Evolutionary conservation across 129 eudicot genomes (phyloP).

Genomic region (Cynara cardunculus): DNA sequence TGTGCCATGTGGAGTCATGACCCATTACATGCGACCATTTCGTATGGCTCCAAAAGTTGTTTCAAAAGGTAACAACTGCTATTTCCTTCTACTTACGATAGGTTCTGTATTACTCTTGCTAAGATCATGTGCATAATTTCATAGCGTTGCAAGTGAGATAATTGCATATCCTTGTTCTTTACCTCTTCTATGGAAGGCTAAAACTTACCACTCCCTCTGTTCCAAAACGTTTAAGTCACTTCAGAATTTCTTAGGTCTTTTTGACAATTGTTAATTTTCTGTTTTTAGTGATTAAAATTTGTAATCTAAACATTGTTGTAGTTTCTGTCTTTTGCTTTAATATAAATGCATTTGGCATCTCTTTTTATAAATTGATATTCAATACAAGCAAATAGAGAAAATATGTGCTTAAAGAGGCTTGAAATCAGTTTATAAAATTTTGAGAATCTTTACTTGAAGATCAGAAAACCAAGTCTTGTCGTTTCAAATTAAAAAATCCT

Average conservation of each 20-base stretch:
- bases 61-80: constrained; percentile 53
- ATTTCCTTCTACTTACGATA: background rate
- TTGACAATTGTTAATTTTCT: background rate
- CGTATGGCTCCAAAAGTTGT: constrained; percentile 77
- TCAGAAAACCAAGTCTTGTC: background rate
- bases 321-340: background rate
- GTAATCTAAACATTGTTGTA: background rate
- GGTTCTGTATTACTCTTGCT: background rate
- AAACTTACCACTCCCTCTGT: background rate
- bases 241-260: background rate
- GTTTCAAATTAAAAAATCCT: background rate
- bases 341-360: background rate
- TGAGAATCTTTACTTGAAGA: background rate
- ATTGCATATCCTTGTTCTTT: no score
- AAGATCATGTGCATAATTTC: background rate
- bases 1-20: constrained; percentile 68
- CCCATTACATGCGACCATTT: constrained; percentile 91
- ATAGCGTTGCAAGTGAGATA: background rate
- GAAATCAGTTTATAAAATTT: background rate
- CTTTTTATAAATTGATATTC: background rate
- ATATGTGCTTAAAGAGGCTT: background rate
- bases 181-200: background rate
- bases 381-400: background rate
- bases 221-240: background rate
- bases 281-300: background rate